These are phyloP conservation scores for Schrenkiella parvula DNA, from an alignment of 345 rosid genomes.

Conservation along the genomic window DNA sequence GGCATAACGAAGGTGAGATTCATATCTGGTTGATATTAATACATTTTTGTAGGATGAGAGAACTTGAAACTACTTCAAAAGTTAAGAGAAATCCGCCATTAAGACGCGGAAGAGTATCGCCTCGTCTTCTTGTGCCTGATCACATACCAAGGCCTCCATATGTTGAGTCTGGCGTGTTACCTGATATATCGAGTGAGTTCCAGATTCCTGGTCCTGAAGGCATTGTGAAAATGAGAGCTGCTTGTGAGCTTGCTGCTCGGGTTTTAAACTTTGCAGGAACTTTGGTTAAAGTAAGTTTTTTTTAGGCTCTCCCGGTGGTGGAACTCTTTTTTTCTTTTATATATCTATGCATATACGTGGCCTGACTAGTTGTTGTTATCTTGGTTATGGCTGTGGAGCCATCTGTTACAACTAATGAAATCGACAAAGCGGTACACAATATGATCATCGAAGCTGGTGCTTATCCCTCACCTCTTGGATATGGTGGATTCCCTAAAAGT, in stretches of 20 bases:
- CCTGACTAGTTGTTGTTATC: not conserved
- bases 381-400: constrained; percentile 47
- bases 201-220: constrained; percentile 80
- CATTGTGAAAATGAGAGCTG: constrained; percentile 69
- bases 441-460: constrained; percentile 95
- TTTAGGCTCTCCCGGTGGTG: not conserved
- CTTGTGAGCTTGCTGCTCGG: constrained; percentile 90
- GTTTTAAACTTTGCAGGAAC: constrained; percentile 75
- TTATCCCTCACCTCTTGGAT: constrained; percentile 98
- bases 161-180: constrained; percentile 47
- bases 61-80: constrained; percentile 41
- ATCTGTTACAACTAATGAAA: constrained; percentile 85
- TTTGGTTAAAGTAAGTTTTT: constrained; percentile 60
- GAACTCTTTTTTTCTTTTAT: not conserved
- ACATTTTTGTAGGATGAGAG: constrained; percentile 46
- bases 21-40: not conserved
- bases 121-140: constrained; percentile 75
- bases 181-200: constrained; percentile 56
- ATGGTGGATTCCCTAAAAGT: constrained; percentile 94
- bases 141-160: constrained; percentile 80
- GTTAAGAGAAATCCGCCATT: constrained; percentile 53
- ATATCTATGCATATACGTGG: not conserved
- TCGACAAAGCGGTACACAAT: constrained; percentile 84
- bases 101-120: constrained; percentile 80
- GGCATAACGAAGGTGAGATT: not conserved